These are phyloP conservation scores for Chenopodium quinoa DNA, from an alignment of 148 eudicot species.

Conservation along the genomic window DNA sequence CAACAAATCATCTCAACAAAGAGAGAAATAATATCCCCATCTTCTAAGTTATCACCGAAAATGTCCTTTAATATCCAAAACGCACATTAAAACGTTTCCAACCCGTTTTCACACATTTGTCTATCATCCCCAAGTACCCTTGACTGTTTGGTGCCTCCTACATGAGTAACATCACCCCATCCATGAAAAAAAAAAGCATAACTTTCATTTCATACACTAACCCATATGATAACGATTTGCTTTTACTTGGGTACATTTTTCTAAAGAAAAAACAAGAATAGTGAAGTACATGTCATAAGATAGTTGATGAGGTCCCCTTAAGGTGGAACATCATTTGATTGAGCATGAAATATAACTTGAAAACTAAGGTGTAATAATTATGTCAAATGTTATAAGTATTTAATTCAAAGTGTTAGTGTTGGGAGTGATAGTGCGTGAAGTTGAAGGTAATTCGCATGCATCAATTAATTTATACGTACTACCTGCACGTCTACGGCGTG, in stretches of 20 bases:
- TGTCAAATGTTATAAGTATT: not conserved
- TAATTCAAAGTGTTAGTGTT: not conserved
- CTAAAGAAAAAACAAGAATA: no score
- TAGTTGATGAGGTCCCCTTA: constrained; percentile 17
- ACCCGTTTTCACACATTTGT: not conserved
- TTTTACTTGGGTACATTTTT: not conserved
- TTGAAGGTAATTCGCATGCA: constrained; percentile 14
- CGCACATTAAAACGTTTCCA: not conserved
- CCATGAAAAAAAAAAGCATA: not conserved
- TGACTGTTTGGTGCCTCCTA: constrained; percentile 6
- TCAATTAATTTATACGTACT: constrained; percentile 19
- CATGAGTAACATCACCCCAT: not conserved
- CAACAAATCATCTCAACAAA: no score
- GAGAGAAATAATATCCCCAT: no score
- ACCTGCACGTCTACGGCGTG: constrained; percentile 29
- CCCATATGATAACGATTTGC: not conserved
- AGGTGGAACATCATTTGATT: constrained; percentile 17
- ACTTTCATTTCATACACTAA: constrained; percentile 7
- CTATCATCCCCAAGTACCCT: not conserved
- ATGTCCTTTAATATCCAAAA: not conserved
- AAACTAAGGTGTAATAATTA: constrained; percentile 15
- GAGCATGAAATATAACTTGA: constrained; percentile 13
- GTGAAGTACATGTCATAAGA: constrained; percentile 12
- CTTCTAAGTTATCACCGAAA: not conserved
- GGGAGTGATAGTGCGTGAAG: constrained; percentile 16